Evolutionary conservation across 805 yeast species (phyloP).

Genomic region (Kodamaea kaohsiungensis): DNA sequence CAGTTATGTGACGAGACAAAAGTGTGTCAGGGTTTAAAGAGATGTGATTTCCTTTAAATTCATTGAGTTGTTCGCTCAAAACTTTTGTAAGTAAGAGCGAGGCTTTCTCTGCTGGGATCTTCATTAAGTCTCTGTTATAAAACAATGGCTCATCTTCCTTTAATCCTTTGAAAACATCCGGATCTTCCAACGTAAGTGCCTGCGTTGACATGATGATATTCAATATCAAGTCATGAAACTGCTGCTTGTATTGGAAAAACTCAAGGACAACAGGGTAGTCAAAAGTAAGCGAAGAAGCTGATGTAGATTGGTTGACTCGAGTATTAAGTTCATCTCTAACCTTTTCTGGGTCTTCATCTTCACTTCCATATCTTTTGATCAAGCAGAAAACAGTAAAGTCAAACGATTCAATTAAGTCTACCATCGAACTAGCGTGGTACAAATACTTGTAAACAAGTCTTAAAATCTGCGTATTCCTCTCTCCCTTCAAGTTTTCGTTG

Average conservation of each 20-base stretch:
- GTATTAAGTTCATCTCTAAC: conserved; percentile 9
- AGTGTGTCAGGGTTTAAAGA: conserved; percentile 40
- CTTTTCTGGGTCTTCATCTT: conserved; percentile 15
- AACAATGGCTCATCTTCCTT: conserved; percentile 53
- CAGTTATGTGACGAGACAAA: conserved; percentile 38
- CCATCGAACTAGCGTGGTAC: conserved; percentile 47
- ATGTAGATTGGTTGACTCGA: neutral
- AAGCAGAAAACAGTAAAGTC: conserved; percentile 59
- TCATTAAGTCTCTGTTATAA: conserved; percentile 39
- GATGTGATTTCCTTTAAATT: conserved; percentile 31
- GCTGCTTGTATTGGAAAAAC: conserved; percentile 73
- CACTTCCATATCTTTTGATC: conserved; percentile 32
- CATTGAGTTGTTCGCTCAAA: conserved; percentile 49
- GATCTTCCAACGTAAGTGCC: conserved; percentile 67
- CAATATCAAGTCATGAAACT: conserved; percentile 59
- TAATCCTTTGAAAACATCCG: conserved; percentile 69
- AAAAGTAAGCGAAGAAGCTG: conserved; percentile 30
- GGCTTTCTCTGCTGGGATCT: conserved; percentile 48
- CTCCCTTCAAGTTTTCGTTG: conserved; percentile 34
- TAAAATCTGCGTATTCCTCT: conserved; percentile 54
- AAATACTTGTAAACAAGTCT: conserved; percentile 55
- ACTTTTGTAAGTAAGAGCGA: conserved; percentile 49
- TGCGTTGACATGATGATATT: conserved; percentile 68
- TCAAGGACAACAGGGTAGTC: conserved; percentile 63
- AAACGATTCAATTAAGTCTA: conserved; percentile 58